Evolutionary conservation across 176 grass and related monocot species (phyloP).

Genomic region (Pontederia paniculata): DNA sequence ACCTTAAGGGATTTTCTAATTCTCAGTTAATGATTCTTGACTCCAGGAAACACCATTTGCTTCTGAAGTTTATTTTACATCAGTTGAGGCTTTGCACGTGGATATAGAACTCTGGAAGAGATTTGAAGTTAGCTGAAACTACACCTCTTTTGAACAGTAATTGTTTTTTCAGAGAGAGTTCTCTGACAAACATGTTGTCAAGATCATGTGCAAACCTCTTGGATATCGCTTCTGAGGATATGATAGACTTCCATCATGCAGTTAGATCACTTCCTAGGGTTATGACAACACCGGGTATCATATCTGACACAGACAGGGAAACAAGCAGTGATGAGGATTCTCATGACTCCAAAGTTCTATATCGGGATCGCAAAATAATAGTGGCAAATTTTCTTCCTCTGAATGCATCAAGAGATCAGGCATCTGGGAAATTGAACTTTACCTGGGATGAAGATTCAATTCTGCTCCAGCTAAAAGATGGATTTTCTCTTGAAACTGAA

Average conservation of each 20-base stretch:
- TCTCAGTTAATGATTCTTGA: too few species aligned
- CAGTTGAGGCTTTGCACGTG: too few species aligned
- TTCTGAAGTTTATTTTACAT: too few species aligned
- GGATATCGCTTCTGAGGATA: constrained; percentile 12
- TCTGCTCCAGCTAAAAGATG: constrained; percentile 76
- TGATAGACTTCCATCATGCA: constrained; percentile 4
- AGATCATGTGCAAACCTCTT: constrained; percentile 17
- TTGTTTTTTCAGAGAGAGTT: neutral
- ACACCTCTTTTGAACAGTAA: neutral
- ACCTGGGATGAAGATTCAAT: constrained; percentile 29
- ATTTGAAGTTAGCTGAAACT: neutral
- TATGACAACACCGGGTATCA: constrained; percentile 15
- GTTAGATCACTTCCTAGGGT: constrained; percentile 17
- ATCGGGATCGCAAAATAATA: constrained; percentile 16
- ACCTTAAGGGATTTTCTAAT: too few species aligned
- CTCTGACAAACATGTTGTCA: constrained; percentile 6
- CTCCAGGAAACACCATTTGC: too few species aligned
- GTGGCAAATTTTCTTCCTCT: constrained; percentile 23
- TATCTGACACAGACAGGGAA: constrained; percentile 2
- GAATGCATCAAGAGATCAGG: constrained; percentile 7
- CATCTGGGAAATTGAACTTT: constrained; percentile 17
- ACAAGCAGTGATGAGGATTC: constrained; percentile 18
- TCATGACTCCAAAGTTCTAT: neutral
- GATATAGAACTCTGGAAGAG: too few species aligned
- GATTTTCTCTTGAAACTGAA: constrained; percentile 58